phyloP scores from a whole-genome alignment of 2,329 filamentous ascomycete genomes.

The Penicillium rolfsii region DNA sequence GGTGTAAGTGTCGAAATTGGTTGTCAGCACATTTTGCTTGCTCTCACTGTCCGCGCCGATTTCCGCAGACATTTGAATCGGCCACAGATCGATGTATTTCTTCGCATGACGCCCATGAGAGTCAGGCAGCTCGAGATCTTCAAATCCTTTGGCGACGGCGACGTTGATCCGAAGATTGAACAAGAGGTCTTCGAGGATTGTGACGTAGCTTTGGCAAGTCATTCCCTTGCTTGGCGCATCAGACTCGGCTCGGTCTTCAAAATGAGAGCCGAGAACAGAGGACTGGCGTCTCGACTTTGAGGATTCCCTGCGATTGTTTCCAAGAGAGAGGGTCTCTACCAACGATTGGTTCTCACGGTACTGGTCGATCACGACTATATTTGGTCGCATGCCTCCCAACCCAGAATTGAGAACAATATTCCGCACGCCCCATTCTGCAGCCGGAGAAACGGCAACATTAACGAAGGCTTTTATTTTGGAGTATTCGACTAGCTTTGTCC shows the following conservation, averaged over 20 bases:
- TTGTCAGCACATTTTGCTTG: slow-evolving; percentile 70
- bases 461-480: slow-evolving; percentile 88
- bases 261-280: slow-evolving; percentile 14
- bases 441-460: slow-evolving; percentile 80
- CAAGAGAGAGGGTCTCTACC: slow-evolving; percentile 58
- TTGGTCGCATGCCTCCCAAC: slow-evolving; percentile 84
- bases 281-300: slow-evolving; percentile 26
- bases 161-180: slow-evolving; percentile 80
- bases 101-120: slow-evolving; percentile 63
- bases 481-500: slow-evolving; percentile 86
- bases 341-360: slow-evolving; percentile 64
- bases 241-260: slow-evolving; percentile 58
- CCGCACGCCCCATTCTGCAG: slow-evolving; percentile 80
- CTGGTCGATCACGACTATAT: slow-evolving; percentile 81
- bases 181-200: slow-evolving; percentile 79
- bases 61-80: slow-evolving; percentile 90
- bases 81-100: slow-evolving; percentile 85
- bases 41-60: slow-evolving; percentile 68
- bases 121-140: slow-evolving; percentile 72
- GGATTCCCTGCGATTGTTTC: slow-evolving; percentile 35
- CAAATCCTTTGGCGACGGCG: slow-evolving; percentile 80
- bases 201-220: slow-evolving; percentile 74
- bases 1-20: slow-evolving; percentile 89
- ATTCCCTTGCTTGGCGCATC: slow-evolving; percentile 71
- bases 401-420: slow-evolving; percentile 82